These are phyloP conservation scores for Tulasnella sp. DNA, from an alignment of 768 basidiomycete species.

Conservation along the genomic window DNA sequence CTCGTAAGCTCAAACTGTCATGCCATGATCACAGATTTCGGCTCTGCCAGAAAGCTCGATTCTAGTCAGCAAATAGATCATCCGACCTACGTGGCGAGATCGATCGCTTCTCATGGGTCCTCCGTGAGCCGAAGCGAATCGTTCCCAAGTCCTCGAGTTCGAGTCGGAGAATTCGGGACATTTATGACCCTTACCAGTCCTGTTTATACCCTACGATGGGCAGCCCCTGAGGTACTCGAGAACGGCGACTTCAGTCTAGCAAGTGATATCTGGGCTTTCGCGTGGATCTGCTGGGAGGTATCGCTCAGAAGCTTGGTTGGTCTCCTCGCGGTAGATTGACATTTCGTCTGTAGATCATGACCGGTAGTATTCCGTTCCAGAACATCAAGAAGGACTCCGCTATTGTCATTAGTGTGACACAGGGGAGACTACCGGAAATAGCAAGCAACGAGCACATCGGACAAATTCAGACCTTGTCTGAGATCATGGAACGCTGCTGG, in stretches of 20 bases:
- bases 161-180: background rate
- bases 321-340: background rate
- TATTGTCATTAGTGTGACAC: background rate
- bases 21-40: background rate
- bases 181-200: background rate
- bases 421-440: background rate
- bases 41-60: background rate
- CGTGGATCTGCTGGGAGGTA: background rate
- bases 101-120: background rate
- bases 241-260: background rate
- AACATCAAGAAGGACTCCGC: background rate
- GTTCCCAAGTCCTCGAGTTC: background rate
- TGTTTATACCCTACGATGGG: background rate
- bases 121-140: background rate
- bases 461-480: background rate
- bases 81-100: background rate
- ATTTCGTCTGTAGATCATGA: background rate
- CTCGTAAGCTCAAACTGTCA: background rate
- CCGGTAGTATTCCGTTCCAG: background rate
- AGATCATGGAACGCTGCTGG: background rate
- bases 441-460: background rate
- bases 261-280: background rate
- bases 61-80: background rate
- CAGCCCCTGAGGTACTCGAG: background rate
- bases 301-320: background rate